A percentile compares a stretch with the other conserved stretches of the same genome.
These are phyloP conservation scores for Pterula multifida DNA, from an alignment of 1,284 basidiomycete species.

Conservation along the genomic window DNA sequence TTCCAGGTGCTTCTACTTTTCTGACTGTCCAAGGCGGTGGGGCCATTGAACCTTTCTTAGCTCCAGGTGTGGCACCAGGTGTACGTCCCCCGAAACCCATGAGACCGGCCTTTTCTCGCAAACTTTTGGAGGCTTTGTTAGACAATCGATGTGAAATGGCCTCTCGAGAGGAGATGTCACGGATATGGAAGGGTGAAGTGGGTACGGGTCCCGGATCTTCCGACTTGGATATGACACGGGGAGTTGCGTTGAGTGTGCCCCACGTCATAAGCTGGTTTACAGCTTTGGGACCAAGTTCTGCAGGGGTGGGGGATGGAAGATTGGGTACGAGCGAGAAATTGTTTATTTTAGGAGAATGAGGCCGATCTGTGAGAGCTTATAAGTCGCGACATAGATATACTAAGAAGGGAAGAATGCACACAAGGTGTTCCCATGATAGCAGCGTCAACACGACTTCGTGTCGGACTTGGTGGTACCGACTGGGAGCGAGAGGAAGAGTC, in stretches of 20 bases:
- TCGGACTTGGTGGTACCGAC: constrained; percentile 73
- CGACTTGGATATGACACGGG: constrained; percentile 63
- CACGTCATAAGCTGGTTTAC: constrained; percentile 88
- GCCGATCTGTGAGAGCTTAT: constrained; percentile 33
- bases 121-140: constrained; percentile 53
- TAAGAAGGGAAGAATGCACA: constrained; percentile 21
- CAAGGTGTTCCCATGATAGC: constrained; percentile 79
- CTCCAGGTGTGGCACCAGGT: constrained; percentile 22
- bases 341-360: constrained; percentile 41
- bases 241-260: constrained; percentile 82
- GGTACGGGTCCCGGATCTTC: constrained; percentile 42
- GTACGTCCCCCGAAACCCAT: constrained; percentile 23
- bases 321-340: constrained; percentile 68
- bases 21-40: constrained; percentile 62
- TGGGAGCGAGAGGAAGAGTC: constrained; percentile 28
- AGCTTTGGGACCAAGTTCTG: constrained; percentile 61
- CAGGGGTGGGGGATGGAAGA: constrained; percentile 77
- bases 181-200: constrained; percentile 59
- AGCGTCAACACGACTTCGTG: constrained; percentile 76
- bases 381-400: constrained; percentile 9
- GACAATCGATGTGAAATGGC: constrained; percentile 69
- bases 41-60: constrained; percentile 44
- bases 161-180: constrained; percentile 62
- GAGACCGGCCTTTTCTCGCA: constrained; percentile 57
- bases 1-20: constrained; percentile 51